Evolutionary conservation across 2,329 filamentous ascomycete genomes (phyloP).

Genomic region (Pleoardoris graminearum): DNA sequence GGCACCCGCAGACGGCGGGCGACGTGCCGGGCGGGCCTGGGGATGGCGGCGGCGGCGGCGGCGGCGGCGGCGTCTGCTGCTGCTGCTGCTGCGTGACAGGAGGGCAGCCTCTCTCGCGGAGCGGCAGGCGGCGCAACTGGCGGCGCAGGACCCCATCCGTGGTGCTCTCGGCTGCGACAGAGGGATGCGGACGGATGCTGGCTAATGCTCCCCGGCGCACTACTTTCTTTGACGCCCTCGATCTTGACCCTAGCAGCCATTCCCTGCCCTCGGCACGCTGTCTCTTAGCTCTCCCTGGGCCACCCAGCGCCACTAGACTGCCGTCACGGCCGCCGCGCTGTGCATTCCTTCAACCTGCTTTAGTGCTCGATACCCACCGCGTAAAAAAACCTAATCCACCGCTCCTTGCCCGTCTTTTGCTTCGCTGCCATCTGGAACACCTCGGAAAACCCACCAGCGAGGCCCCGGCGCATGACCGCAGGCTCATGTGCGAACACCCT

Average conservation of each 20-base stretch:
- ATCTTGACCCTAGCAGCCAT: background rate
- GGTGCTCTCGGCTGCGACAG: background rate
- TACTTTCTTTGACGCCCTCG: conserved; percentile 11
- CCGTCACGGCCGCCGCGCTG: conserved; percentile 10
- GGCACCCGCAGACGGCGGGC: background rate
- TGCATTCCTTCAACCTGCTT: conserved; percentile 19
- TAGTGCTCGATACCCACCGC: conserved; percentile 15
- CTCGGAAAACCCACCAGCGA: background rate
- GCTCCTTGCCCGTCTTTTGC: background rate
- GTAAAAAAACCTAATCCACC: conserved; percentile 4
- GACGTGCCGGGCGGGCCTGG: background rate
- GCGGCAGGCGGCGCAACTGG: background rate
- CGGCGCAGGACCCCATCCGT: no score
- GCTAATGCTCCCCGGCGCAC: conserved; percentile 7
- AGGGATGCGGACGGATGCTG: conserved; percentile 3
- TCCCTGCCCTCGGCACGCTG: conserved; percentile 10
- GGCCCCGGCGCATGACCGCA: conserved; percentile 4
- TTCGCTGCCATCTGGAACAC: conserved; percentile 3
- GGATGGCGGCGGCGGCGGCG: conserved; percentile 1
- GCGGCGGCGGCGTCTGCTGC: background rate
- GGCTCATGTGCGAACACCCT: conserved; percentile 13
- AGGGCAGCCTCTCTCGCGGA: background rate
- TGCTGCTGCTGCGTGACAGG: background rate
- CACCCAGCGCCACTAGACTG: conserved; percentile 15
- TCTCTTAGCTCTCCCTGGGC: conserved; percentile 11